phyloP scores from a whole-genome alignment of 2,329 filamentous ascomycete species.

The Trichoderma gracile region DNA sequence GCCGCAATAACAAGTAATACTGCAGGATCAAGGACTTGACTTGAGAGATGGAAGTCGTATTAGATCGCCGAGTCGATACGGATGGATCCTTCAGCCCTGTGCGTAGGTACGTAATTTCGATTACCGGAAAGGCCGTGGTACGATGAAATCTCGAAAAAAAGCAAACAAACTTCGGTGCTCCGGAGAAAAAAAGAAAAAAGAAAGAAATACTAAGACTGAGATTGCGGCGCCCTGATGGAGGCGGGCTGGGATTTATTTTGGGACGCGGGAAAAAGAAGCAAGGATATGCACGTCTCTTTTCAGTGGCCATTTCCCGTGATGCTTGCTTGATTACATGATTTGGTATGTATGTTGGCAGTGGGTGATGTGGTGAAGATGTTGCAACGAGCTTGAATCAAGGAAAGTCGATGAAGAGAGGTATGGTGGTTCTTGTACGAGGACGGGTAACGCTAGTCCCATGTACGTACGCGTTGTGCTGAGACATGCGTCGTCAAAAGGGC shows the following conservation, averaged over 20 bases:
- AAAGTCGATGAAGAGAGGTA: too few relatives aligned
- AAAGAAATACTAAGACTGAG: not conserved
- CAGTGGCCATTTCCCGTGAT: too few relatives aligned
- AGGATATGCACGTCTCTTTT: conserved; percentile 1
- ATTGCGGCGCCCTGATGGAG: conserved; percentile 18
- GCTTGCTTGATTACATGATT: too few relatives aligned
- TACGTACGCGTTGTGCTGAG: too few relatives aligned
- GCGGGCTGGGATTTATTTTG: conserved; percentile 18
- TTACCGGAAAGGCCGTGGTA: conserved; percentile 5
- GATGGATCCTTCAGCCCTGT: not conserved
- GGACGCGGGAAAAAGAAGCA: not conserved
- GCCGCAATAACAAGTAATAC: not conserved
- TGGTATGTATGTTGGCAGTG: too few relatives aligned
- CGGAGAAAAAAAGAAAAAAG: not conserved
- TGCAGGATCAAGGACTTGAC: not conserved
- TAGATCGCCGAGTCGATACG: not conserved
- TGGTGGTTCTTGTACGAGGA: too few relatives aligned
- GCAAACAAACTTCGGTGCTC: not conserved
- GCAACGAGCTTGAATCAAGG: too few relatives aligned
- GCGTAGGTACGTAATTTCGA: conserved; percentile 4
- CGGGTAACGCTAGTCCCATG: too few relatives aligned
- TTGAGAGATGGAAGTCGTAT: not conserved
- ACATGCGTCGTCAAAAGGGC: too few relatives aligned
- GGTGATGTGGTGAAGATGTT: too few relatives aligned
- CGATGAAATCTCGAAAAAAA: not conserved